These are phyloP conservation scores for Ceratobasidium sp. DNA, from an alignment of 1,284 basidiomycete genomes.

Conservation along the genomic window DNA sequence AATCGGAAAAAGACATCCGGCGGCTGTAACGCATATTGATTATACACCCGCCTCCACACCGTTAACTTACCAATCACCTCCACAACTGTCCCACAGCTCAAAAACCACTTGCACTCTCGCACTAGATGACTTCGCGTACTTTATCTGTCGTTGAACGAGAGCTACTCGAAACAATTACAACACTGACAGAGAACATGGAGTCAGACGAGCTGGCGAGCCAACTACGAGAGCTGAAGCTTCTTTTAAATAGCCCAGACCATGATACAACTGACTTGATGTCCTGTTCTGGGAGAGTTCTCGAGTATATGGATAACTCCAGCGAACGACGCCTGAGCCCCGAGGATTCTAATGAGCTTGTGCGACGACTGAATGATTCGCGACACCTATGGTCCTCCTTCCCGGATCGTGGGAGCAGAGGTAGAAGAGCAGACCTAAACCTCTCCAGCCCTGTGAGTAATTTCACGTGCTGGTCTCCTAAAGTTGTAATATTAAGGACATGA, in stretches of 20 bases:
- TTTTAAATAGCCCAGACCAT: slow-evolving; percentile 9
- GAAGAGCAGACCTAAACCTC: not conserved
- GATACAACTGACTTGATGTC: not conserved
- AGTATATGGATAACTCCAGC: not conserved
- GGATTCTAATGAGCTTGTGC: not conserved
- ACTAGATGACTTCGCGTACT: slow-evolving; percentile 4
- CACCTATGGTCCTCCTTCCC: not conserved
- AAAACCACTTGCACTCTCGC: not conserved
- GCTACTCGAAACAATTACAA: not conserved
- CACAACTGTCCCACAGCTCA: not conserved
- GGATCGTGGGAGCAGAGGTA: no score
- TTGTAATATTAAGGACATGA: not conserved
- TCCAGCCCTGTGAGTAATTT: not conserved
- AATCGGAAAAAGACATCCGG: not conserved
- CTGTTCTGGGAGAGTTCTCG: not conserved
- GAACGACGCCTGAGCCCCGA: not conserved
- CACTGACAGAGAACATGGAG: not conserved
- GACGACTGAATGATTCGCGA: not conserved
- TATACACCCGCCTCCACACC: not conserved
- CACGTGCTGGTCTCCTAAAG: not conserved
- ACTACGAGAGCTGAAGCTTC: slow-evolving; percentile 1
- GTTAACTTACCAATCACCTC: not conserved
- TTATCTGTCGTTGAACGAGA: not conserved
- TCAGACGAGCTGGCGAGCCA: not conserved
- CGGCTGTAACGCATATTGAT: not conserved